Evolutionary conservation across 768 basidiomycete species (phyloP), one percentile per base, ranked within the genome.

Genomic region (Clathrus columnatus): DNA sequence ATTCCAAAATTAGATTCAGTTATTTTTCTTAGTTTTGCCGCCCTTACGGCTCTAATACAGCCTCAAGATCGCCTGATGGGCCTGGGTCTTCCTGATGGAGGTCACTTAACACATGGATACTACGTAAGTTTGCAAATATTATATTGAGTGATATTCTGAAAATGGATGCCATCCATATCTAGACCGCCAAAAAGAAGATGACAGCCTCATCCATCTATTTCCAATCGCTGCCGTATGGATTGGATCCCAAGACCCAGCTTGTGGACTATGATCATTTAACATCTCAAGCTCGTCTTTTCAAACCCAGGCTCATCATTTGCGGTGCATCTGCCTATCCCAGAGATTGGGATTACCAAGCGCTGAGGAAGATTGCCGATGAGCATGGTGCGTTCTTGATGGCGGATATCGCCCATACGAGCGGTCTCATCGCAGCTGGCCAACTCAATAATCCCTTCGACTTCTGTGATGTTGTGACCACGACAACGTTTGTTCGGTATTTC

Each of bases 121-220:
- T 99, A 94, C 72, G 87, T 89, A 65, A 62, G 83, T 75, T 23
- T 30, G 44, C 41, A 7, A 51, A 46, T 52, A n/a, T 41, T 26
- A 0, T 29, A 7, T 45, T 52, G 29, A n/a, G 36, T 36, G 11
- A 8, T 36, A 14, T 36, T 11, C n/a, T 36, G 4, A 14, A 11
- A 23, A 51, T 32, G 6, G 7, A 20, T 14, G 26, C 32, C 29
- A 28, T 54, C 60, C 56, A 49, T 60, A 26, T 57, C 17, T 63
- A 91, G 88, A 95, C 92, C 55, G 91, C 92, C 57, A 98, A 98
- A 77, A 96, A 97, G 79, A 98, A 99, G 74, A 98, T 99, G 85
- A 97, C 96, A 29, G 91, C 96, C 30, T 98, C 95, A 21, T 98
- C 96, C 18, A 97, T 99, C 75, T 98, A 98, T 78, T 99, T 98